These are phyloP conservation scores for Neolentinus lepideus DNA, from an alignment of 1,284 basidiomycete species.

Conservation along the genomic window DNA sequence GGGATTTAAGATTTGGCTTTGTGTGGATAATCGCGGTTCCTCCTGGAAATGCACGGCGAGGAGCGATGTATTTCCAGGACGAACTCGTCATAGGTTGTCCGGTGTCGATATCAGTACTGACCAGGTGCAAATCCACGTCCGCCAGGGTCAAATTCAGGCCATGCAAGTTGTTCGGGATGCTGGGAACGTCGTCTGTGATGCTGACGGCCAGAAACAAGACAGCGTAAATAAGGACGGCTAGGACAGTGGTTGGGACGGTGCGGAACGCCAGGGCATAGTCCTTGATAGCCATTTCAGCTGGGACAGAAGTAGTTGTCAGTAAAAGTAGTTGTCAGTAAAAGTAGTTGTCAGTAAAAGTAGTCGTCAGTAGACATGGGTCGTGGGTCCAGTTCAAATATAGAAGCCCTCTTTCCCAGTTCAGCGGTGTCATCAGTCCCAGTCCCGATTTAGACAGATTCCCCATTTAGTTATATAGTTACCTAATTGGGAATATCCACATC, in stretches of 20 bases:
- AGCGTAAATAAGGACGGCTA: constrained; percentile 44
- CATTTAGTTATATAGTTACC: no score
- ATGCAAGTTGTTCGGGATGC: constrained; percentile 35
- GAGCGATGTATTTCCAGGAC: background rate
- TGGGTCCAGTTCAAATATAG: no score
- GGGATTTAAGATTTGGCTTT: no score
- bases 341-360: no score
- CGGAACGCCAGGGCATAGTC: constrained; percentile 18
- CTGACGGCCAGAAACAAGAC: constrained; percentile 45
- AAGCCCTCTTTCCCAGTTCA: no score
- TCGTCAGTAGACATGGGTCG: background rate
- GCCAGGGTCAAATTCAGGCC: constrained; percentile 53
- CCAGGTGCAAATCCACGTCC: constrained; percentile 53
- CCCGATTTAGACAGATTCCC: no score
- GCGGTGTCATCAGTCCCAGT: no score
- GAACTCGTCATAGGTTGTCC: background rate
- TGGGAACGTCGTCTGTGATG: constrained; percentile 45
- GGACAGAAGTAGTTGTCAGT: no score
- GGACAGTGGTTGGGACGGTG: constrained; percentile 40
- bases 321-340: no score
- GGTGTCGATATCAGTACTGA: constrained; percentile 20
- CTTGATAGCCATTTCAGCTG: background rate
- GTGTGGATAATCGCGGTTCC: no score
- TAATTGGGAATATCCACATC: no score
- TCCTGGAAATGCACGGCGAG: no score